Base-by-base conservation (phyloP, 495 filamentous ascomycete species). In the Choiromyces venosus region DNA sequence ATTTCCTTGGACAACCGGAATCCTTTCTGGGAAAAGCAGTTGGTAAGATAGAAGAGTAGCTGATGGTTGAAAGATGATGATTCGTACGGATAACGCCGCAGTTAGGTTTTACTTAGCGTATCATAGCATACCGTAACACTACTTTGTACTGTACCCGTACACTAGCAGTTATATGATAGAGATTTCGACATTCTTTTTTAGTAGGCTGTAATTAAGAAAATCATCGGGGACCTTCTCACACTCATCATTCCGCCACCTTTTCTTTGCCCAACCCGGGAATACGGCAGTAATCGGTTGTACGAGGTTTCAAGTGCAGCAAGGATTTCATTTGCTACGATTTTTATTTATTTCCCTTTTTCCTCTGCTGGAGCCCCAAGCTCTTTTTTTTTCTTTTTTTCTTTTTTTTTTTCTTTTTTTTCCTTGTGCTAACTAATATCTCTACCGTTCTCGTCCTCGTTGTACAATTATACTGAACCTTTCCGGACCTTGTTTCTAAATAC, bases 241-340 rank as follows among this genome's bases (percentile, higher is more conserved):
- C 21, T 52, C 46, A 52, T 52, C 68, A 76, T 71, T 72, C 74
- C 69, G 75, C 73, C 75, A 77, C 75, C 42, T 52, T 67, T 39
- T 64, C 29, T 65, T 65, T 12, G 37, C 37, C 74, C 66, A 77
- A 76, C 73, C 74, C 68, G 73, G 74, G 69, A 72, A 37, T 75
- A 72, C 74, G 68, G 61, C 74, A 72, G 73, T 77, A 69, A 73
- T 77, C 75, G 75, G 75, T 77, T 77, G 75, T 77, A 77, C 75
- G 75, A 70, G 75, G 75, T 77, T 77, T 77, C 75, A 77, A 77
- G 70, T 77, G 33, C 37, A 44, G 74, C 75, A 77, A 46, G 75
- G 75, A 76, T 77, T 76, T 29, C 7, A 61, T 61, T 61, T 61
- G 76, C 69, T 77, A 76, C 69, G 42, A 65, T 73, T 44, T 65